Evolutionary conservation across 2,329 filamentous ascomycete genomes (phyloP), one percentile per base, ranked within the genome.

Genomic region (Cordyceps sp.): DNA sequence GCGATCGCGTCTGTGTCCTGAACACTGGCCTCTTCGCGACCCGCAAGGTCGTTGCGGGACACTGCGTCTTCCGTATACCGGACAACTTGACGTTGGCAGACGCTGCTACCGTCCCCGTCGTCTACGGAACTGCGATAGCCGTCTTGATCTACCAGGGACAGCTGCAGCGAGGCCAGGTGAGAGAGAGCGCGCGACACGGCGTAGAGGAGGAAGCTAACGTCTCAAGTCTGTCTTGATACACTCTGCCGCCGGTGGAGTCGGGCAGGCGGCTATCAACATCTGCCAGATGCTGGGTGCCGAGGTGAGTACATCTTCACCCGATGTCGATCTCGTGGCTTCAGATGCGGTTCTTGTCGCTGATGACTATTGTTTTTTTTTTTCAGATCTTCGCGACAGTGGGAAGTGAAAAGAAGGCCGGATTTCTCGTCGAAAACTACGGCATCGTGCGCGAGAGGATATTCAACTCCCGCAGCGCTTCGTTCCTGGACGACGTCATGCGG

Each of bases 1-100:
- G 57, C 10, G 54, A 60, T 30, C 45, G 51, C 2, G 56, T 59
- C 10, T 46, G 19, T 43, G 47, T 33, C 15, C 38, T 34, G 25
- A 17, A 15, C 22, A 32, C 4, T 5, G 37, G 42, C 7, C 34
- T 30, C 29, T 47, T 33, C 47, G 50, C 33, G 8, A 54, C 46
- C 6, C 45, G 35, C 32, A 15, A 25, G 16, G 21, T 31, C 10
- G 15, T 46, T 42, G 17, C 37, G 42, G 14, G 39, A 39, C 22
- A 37, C 8, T 33, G 26, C 14, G 42, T 45, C 1, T 44, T 38
- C 28, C 42, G 45, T 5, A 54, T 64, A 5, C 53, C 55, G 0
- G 45, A 47, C 5, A 29, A 27, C 18, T 42, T 61, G 37, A 37
- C 31, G 3, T 56, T 57, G 14, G 46, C 47, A 7, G 42, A 47